Evolutionary conservation across 306 rosid genomes (phyloP).

Genomic region (Arachis hypogaea): DNA sequence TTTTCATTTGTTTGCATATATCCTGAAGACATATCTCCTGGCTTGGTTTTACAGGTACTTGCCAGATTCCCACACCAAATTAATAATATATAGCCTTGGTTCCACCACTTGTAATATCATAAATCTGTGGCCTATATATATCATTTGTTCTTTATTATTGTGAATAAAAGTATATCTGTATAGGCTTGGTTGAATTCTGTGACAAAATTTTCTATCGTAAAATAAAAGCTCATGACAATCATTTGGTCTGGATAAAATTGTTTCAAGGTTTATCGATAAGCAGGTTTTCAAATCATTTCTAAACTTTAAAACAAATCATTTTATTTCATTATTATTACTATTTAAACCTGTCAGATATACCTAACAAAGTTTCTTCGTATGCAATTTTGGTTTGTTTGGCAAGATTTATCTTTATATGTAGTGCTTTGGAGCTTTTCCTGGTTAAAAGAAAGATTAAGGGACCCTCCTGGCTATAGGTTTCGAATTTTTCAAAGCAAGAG

Average conservation of each 20-base stretch:
- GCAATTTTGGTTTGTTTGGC: neutral
- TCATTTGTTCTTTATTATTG: neutral
- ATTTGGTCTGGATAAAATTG: constrained; percentile 6
- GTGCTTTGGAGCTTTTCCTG: no score
- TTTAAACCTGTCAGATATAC: neutral
- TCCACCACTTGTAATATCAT: constrained; percentile 14
- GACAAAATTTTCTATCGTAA: neutral
- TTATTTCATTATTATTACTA: constrained; percentile 1
- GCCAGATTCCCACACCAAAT: neutral
- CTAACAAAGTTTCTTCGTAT: neutral
- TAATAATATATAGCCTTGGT: neutral
- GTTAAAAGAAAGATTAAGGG: no score
- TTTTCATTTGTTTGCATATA: neutral
- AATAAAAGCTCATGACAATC: neutral
- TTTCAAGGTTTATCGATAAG: neutral
- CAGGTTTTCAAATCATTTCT: constrained; percentile 16
- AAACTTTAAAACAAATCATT: neutral
- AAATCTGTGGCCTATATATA: constrained; percentile 8
- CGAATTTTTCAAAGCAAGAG: no score
- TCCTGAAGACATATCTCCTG: constrained; percentile 16
- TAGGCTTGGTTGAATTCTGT: neutral
- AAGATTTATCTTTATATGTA: neutral
- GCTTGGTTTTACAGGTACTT: neutral
- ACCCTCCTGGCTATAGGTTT: no score
- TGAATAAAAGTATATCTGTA: neutral